phyloP scores from a whole-genome alignment of 768 basidiomycete genomes.

The Mycena metata region DNA sequence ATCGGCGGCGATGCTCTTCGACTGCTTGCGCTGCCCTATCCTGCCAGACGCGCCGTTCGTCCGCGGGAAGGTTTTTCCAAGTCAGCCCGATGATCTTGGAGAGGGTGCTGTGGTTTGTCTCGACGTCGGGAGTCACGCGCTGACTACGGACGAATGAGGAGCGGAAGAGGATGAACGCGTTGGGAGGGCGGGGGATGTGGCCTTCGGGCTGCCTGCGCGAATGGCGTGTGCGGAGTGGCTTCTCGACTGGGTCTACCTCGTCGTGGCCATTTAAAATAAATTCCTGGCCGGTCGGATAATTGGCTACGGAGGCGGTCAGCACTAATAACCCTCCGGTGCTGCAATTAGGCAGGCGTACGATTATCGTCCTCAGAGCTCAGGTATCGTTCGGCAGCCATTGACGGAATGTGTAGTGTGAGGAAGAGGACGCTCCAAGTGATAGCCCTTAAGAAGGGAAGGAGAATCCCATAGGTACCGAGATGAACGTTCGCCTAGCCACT shows the following conservation, averaged over 20 bases:
- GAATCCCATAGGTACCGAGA: constrained; percentile 5
- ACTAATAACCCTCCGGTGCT: neutral
- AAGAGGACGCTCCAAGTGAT: neutral
- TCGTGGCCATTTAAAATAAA: neutral
- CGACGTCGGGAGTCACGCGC: constrained; percentile 81
- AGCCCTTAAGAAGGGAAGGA: constrained; percentile 18
- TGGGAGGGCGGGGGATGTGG: constrained; percentile 87
- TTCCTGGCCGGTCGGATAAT: neutral
- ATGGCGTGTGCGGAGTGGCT: constrained; percentile 16
- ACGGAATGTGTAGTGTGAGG: neutral
- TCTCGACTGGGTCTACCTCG: neutral
- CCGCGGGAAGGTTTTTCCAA: constrained; percentile 82
- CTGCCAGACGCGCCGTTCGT: constrained; percentile 85
- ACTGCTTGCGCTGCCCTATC: constrained; percentile 77
- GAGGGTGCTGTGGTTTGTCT: constrained; percentile 86
- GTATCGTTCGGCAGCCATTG: neutral
- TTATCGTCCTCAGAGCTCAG: neutral
- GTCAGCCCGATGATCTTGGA: constrained; percentile 89
- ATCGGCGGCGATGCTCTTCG: constrained; percentile 80
- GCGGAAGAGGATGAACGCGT: constrained; percentile 90
- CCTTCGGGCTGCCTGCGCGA: constrained; percentile 27
- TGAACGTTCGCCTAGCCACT: constrained; percentile 1
- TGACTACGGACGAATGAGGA: constrained; percentile 85
- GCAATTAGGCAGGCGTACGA: neutral
- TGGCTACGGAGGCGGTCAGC: neutral